These are phyloP conservation scores for Limtongia smithiae DNA, from an alignment of 805 yeast species.

Conservation along the genomic window DNA sequence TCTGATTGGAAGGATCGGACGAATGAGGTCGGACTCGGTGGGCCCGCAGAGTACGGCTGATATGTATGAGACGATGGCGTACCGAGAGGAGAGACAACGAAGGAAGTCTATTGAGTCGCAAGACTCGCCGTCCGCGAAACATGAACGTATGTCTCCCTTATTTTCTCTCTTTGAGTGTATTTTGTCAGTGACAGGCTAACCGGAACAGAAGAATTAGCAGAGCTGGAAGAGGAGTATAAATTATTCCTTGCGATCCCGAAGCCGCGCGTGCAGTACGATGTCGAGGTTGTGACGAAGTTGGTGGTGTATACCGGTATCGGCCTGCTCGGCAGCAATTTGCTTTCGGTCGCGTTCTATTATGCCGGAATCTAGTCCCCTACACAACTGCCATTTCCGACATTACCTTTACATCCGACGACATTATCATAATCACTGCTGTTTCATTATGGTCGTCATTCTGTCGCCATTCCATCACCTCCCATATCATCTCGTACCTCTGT, in stretches of 20 bases:
- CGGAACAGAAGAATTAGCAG: slow-evolving; percentile 9
- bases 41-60: slow-evolving; percentile 46
- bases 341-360: slow-evolving; percentile 5
- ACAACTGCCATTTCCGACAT: no score
- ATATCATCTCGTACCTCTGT: no score
- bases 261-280: slow-evolving; percentile 54
- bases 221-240: slow-evolving; percentile 28
- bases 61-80: slow-evolving; percentile 40
- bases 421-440: no score
- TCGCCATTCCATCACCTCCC: no score
- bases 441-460: no score
- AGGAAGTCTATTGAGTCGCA: slow-evolving; percentile 15
- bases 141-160: no score
- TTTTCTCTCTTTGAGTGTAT: no score
- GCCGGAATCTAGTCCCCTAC: not conserved
- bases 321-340: slow-evolving; percentile 41
- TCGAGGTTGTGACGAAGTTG: slow-evolving; percentile 72
- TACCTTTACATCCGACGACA: no score
- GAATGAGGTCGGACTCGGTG: slow-evolving; percentile 39
- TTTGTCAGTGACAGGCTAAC: no score
- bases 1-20: slow-evolving; percentile 32
- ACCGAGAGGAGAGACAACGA: slow-evolving; percentile 33
- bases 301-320: slow-evolving; percentile 82
- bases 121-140: not conserved
- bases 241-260: slow-evolving; percentile 31